Evolutionary conservation across 176 grass and related monocot species (phyloP).

Genomic region (Zea luxurians): DNA sequence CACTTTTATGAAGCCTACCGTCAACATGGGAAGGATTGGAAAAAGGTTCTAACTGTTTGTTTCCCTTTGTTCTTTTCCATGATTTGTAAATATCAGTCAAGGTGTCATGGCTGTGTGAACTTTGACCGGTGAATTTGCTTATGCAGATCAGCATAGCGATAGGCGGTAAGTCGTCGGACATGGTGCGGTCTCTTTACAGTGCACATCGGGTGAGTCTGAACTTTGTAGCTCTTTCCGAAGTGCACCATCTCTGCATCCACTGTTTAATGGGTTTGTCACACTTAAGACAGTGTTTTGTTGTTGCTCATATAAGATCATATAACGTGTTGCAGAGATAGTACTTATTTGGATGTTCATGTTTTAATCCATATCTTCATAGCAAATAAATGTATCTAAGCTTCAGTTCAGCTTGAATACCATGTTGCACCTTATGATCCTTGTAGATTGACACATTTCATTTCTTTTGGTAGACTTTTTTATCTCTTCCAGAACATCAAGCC

Average conservation of each 20-base stretch:
- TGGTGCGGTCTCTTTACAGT: constrained; percentile 52
- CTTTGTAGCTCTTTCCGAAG: constrained; percentile 16
- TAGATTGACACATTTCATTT: constrained; percentile 29
- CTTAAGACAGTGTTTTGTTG: constrained; percentile 13
- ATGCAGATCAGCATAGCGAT: constrained; percentile 42
- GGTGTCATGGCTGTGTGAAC: not conserved
- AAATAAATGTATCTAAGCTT: constrained; percentile 7
- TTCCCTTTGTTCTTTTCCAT: not conserved
- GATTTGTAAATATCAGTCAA: constrained; percentile 1
- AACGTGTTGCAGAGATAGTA: not conserved
- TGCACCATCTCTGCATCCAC: constrained; percentile 24
- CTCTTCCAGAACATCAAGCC: constrained; percentile 62
- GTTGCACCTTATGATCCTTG: constrained; percentile 16
- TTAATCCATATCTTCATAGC: not conserved
- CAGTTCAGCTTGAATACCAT: constrained; percentile 18
- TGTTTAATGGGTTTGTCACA: not conserved
- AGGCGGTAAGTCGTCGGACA: constrained; percentile 40
- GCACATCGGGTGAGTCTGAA: constrained; percentile 46
- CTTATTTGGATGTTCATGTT: constrained; percentile 9
- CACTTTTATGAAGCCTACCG: constrained; percentile 60
- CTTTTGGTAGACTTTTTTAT: constrained; percentile 64
- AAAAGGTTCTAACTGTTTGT: constrained; percentile 43
- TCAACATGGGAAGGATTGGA: constrained; percentile 61
- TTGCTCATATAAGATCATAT: constrained; percentile 19
- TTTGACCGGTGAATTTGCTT: constrained; percentile 25